A percentile compares a stretch with the other conserved stretches of the same genome.
Evolutionary conservation across 495 filamentous ascomycete genomes (phyloP).

Genomic region (Aspergillus sparsus): DNA sequence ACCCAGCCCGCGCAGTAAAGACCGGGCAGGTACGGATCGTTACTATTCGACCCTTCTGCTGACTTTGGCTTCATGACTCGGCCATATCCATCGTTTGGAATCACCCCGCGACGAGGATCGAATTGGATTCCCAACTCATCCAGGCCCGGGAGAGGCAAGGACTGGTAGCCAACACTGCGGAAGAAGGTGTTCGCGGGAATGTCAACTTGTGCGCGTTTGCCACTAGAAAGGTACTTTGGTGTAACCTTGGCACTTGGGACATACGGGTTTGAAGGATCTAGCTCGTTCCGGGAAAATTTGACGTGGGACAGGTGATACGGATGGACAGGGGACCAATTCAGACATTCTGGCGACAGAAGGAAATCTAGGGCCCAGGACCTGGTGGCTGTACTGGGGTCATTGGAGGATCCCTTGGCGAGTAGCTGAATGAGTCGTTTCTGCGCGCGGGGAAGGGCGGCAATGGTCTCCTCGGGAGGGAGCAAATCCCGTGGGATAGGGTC

Average conservation of each 20-base stretch:
- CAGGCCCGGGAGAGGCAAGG: slow-evolving; percentile 73
- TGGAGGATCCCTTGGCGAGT: slow-evolving; percentile 68
- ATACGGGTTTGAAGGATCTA: slow-evolving; percentile 50
- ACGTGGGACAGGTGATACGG: slow-evolving; percentile 56
- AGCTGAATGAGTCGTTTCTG: slow-evolving; percentile 78
- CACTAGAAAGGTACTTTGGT: slow-evolving; percentile 38
- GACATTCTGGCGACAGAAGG: slow-evolving; percentile 70
- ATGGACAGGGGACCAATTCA: slow-evolving; percentile 53
- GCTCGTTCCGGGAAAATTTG: slow-evolving; percentile 64
- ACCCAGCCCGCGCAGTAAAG: slow-evolving; percentile 97
- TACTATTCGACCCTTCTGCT: slow-evolving; percentile 25
- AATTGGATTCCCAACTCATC: slow-evolving; percentile 78
- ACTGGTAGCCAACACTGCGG: slow-evolving; percentile 90
- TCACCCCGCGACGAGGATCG: slow-evolving; percentile 67
- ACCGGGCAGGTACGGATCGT: slow-evolving; percentile 62
- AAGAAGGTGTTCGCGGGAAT: slow-evolving; percentile 70
- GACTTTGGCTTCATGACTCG: slow-evolving; percentile 55
- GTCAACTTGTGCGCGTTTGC: slow-evolving; percentile 51
- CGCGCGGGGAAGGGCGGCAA: slow-evolving; percentile 66
- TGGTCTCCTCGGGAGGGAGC: slow-evolving; percentile 57
- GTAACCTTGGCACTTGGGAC: slow-evolving; percentile 44
- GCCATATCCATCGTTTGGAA: slow-evolving; percentile 82
- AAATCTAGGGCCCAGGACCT: slow-evolving; percentile 86
- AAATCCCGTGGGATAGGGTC: slow-evolving; percentile 64
- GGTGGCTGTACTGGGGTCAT: slow-evolving; percentile 41